A percentile compares a stretch with the other conserved stretches of the same genome.
phyloP scores from a whole-genome alignment of 129 eudicot species.

The Solidago caesia region DNA sequence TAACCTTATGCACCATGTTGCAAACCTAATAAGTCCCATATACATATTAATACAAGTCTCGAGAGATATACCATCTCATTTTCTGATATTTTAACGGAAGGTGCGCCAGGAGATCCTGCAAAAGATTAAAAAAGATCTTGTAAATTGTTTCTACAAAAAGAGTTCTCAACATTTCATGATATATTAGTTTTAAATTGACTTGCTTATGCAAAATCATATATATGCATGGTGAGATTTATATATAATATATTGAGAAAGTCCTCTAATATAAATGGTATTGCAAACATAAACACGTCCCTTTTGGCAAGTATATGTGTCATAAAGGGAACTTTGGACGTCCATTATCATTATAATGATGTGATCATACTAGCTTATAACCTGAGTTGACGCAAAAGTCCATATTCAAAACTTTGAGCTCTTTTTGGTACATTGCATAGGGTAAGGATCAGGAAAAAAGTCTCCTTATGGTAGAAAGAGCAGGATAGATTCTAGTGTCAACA shows the following conservation, averaged over 20 bases:
- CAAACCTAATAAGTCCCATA: constrained; percentile 2
- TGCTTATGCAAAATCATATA: neutral
- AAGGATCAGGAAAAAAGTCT: too few relatives aligned
- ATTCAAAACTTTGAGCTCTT: neutral
- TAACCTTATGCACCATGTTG: neutral
- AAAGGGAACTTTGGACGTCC: neutral
- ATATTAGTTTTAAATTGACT: too few relatives aligned
- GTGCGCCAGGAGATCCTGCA: constrained; percentile 71
- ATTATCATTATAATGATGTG: constrained; percentile 1
- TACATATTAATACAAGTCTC: constrained; percentile 19
- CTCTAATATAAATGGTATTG: neutral
- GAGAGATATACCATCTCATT: constrained; percentile 56
- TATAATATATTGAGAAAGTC: neutral
- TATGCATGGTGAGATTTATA: constrained; percentile 1
- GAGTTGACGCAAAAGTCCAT: constrained; percentile 2
- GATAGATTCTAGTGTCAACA: neutral
- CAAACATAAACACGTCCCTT: constrained; percentile 6
- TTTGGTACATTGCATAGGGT: neutral
- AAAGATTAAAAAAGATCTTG: constrained; percentile 23
- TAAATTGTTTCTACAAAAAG: constrained; percentile 19
- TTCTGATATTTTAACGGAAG: constrained; percentile 76
- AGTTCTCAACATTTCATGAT: constrained; percentile 1
- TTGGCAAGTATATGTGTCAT: neutral
- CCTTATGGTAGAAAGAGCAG: neutral
- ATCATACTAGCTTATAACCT: constrained; percentile 13